phyloP scores from a whole-genome alignment of 2,329 filamentous ascomycete species.

The Penicillium occitanis region DNA sequence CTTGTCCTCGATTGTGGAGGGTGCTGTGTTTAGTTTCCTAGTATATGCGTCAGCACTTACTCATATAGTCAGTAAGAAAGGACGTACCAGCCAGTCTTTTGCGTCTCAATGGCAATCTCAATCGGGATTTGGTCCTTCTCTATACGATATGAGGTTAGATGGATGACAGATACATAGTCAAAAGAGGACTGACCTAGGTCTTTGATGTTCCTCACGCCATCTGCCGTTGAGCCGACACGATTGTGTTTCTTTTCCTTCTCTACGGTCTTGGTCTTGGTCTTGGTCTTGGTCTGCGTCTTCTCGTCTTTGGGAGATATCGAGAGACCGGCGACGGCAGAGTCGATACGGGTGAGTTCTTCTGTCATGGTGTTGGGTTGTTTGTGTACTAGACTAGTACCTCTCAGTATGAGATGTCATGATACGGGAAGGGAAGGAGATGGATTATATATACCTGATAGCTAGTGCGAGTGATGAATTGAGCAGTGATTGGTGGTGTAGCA shows the following conservation, averaged over 20 bases:
- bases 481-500: not conserved
- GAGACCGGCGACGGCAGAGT: slow-evolving; percentile 83
- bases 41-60: not conserved
- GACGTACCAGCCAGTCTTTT: slow-evolving; percentile 81
- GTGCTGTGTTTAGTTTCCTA: slow-evolving; percentile 93
- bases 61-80: no score
- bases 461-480: not conserved
- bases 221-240: slow-evolving; percentile 69
- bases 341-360: slow-evolving; percentile 76
- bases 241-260: slow-evolving; percentile 57
- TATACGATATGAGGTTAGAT: slow-evolving; percentile 38
- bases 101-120: slow-evolving; percentile 75
- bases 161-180: not conserved
- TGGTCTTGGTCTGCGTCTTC: slow-evolving; percentile 48
- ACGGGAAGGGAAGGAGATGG: not conserved
- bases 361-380: slow-evolving; percentile 49
- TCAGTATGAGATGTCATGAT: not conserved
- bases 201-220: slow-evolving; percentile 77
- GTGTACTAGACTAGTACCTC: slow-evolving; percentile 13
- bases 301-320: slow-evolving; percentile 67
- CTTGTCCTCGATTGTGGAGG: slow-evolving; percentile 74
- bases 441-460: slow-evolving; percentile 1
- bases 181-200: slow-evolving; percentile 70
- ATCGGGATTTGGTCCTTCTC: slow-evolving; percentile 73
- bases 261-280: slow-evolving; percentile 57